Base-by-base conservation (phyloP, 1,284 basidiomycete genomes). In the Trametes hirsuta region DNA sequence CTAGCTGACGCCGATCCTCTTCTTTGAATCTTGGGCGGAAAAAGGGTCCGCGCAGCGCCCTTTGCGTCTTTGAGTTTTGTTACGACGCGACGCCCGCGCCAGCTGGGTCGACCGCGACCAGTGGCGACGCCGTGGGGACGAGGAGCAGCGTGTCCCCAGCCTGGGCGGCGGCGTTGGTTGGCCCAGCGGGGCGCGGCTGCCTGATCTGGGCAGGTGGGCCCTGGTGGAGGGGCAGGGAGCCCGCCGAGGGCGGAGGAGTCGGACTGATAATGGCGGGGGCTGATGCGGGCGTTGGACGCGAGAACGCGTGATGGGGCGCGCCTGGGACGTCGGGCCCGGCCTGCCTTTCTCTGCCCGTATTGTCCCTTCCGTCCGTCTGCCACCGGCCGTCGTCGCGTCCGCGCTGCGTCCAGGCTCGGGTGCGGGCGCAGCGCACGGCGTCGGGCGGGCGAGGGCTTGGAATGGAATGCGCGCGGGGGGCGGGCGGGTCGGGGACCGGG, bases 281-380 rank as follows among this genome's bases (percentile, higher is more conserved):
- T 62, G 63, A 59, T 61, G 63, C 58, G 55, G 63, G n/a, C 55
- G 53, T 55, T 59, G 53, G 58, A 58, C 58, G 63, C 57, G 63
- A 56, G 56, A 65, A 62, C 60, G 57, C 58, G 58, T 61, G 61
- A 65, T 52, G 58, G 18, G 44, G 21, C 44, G 39, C 36, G 58
- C 10, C 44, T 37, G 11, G 6, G 11, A 10, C 11, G 36, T 15
- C 21, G 63, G 63, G 22, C 48, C 58, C 40, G n/a, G 34, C 53
- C 53, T 65, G 47, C 63, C 60, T 52, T 45, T 58, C 56, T 62
- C 52, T 51, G 45, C 34, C 18, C 34, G 21, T 6, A 58, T 59
- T 50, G 58, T 42, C 39, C 51, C 40, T 24, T 45, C 30, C 18
- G 40, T 45, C 25, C 61, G 44, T 51, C 41, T 51, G 35, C 41